A percentile compares a stretch with the other conserved stretches of the same genome.
phyloP scores from a whole-genome alignment of 257 asterid species.

The Salvia rosmarinus region DNA sequence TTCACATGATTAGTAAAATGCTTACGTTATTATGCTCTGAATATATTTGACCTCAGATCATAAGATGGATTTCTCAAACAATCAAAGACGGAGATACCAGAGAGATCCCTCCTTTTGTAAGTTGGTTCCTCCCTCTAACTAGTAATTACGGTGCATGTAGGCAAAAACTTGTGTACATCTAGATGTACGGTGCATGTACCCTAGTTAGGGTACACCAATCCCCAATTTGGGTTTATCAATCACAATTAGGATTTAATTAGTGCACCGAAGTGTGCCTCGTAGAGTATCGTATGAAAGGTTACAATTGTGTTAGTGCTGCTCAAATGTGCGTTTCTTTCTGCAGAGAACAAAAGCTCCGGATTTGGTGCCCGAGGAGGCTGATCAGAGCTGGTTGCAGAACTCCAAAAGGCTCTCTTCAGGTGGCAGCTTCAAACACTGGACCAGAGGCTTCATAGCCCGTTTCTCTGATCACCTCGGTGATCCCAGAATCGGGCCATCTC shows the following conservation, averaged over 20 bases:
- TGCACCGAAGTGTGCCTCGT: no score
- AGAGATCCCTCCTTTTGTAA: conserved; percentile 87
- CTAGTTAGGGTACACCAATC: no score
- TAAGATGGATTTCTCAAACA: conserved; percentile 76
- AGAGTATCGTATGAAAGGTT: no score
- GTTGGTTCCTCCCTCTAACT: conserved; percentile 32
- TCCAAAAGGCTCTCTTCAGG: conserved; percentile 57
- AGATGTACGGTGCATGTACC: no score
- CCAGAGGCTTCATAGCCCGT: conserved; percentile 40
- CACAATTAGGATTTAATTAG: no score
- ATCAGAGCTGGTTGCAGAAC: conserved; percentile 62
- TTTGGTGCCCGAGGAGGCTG: conserved; percentile 79
- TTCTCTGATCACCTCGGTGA: conserved; percentile 58
- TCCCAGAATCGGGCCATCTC: conserved; percentile 86
- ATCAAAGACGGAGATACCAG: conserved; percentile 91
- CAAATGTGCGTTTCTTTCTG: conserved; percentile 28
- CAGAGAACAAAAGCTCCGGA: conserved; percentile 90
- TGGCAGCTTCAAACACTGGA: conserved; percentile 48
- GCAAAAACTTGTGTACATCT: no score
- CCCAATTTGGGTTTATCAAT: no score
- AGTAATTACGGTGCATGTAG: no score
- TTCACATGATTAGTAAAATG: neutral
- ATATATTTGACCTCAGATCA: conserved; percentile 59
- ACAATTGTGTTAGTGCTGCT: conserved; percentile 11
- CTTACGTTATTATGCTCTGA: neutral